phyloP scores from a whole-genome alignment of 2,329 filamentous ascomycete genomes.

The Aureobasidium leucospermi region DNA sequence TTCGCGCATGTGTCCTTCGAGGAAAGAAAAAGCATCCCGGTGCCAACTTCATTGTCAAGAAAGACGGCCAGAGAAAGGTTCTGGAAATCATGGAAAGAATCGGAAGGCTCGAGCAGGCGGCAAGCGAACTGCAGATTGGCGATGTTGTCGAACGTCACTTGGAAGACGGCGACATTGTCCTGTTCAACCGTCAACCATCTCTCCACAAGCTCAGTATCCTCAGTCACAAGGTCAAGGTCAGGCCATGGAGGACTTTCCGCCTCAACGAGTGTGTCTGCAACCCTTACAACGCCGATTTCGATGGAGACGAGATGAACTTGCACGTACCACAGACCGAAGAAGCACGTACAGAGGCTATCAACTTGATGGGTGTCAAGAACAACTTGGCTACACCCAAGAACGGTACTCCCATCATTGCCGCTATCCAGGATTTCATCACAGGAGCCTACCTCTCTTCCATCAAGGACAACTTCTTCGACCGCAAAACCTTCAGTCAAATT shows the following conservation, averaged over 20 bases:
- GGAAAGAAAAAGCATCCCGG: slow-evolving; percentile 78
- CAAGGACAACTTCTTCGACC: slow-evolving; percentile 89
- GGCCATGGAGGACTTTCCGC: slow-evolving; percentile 91
- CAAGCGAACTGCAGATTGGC: slow-evolving; percentile 67
- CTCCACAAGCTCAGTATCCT: slow-evolving; percentile 98
- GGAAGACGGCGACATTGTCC: slow-evolving; percentile 88
- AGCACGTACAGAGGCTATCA: slow-evolving; percentile 87
- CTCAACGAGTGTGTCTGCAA: slow-evolving; percentile 97
- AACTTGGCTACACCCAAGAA: slow-evolving; percentile 95
- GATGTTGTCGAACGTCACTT: slow-evolving; percentile 92
- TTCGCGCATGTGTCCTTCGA: slow-evolving; percentile 65
- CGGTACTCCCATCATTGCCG: slow-evolving; percentile 93
- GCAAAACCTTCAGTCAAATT: slow-evolving; percentile 79
- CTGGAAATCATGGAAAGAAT: slow-evolving; percentile 47
- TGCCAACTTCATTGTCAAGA: slow-evolving; percentile 73
- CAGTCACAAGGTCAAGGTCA: slow-evolving; percentile 85
- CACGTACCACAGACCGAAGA: slow-evolving; percentile 98
- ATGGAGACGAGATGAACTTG: slow-evolving; percentile 98
- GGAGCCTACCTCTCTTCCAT: slow-evolving; percentile 84
- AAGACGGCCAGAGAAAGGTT: slow-evolving; percentile 63
- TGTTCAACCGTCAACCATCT: slow-evolving; percentile 97
- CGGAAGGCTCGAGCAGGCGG: slow-evolving; percentile 58
- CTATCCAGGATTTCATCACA: slow-evolving; percentile 99
- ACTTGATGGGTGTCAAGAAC: slow-evolving; percentile 96
- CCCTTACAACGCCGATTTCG: slow-evolving; percentile 98